Base-by-base conservation (phyloP, 805 yeast genomes). In the Yamadazyma akitaensis region DNA sequence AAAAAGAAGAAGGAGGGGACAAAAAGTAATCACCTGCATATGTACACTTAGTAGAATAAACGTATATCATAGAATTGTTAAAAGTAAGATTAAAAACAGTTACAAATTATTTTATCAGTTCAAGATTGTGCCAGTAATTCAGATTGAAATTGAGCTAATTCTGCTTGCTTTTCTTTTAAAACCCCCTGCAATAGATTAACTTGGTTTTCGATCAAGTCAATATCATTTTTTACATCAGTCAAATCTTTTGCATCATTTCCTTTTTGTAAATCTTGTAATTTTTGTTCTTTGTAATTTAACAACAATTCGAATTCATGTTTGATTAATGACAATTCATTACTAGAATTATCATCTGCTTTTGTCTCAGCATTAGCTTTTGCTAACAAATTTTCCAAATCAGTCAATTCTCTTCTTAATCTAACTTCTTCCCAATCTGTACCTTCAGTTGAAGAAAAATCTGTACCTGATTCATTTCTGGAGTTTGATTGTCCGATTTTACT, bases 391-490 rank as follows among this genome's bases (percentile, higher is more conserved):
- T 90, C 96, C 40, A 91, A 66, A 51, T 87, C 88, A 11, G 82
- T 75, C 50, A 92, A 72, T 61, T 90, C 92, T 51, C 91, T 79
- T 66, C 82, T 82, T 53, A 90, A 75, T 55, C 94, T 77, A 13
- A 85, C 95, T 58, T 85, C 89, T 63, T 91, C 97, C 96, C 97
- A 89, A 59, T 90, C 96, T 1, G 89, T 82, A n/a, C 84, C 90
- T 56, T 79, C 78, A 3, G 81, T 84, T 1, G 81, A 75, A 3
- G 85, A 78, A 60, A 85, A 85, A 61, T 88, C 91, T 0, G 90
- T 82, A 5, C 89, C 90, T 28, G 59, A 63, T 25, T 57, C 61
- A 11, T 68, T 62, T 12, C 60, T 51, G 3, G 72, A 58, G 25
- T 65, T 60, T n/a, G 78, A 68, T 41, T 65, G 70, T 14, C 89